Evolutionary conservation across 2,329 filamentous ascomycete species (phyloP), one percentile per base, ranked within the genome.

Genomic region (Biscogniauxia mediterranea): DNA sequence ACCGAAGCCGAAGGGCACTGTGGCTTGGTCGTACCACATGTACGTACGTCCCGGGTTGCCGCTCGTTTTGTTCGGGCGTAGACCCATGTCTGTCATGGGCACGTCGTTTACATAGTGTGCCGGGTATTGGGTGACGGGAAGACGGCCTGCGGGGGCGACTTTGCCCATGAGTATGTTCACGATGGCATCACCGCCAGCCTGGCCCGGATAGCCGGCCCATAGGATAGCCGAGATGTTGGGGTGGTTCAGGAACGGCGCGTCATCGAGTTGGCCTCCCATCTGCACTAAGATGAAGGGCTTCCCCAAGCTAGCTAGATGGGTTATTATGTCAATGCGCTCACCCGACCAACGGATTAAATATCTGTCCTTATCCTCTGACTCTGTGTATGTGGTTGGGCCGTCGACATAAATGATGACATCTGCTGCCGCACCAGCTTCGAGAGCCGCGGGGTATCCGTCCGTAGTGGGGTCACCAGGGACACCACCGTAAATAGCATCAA

Each of bases 331-430:
- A 4, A 84, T 71, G 65, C 85, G 83, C 23, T 78, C 77, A 5
- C 76, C 76, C 0, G 82, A 77, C 84, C 84, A 87, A 6, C 74
- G 71, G 54, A 87, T 79, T 13, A 73, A 68, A 11, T 74, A 74
- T 13, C 85, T 79, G 66, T 88, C 85, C 21, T 73, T 76, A 20
- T 72, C 76, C 67, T 88, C 85, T 11, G 58, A 32, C 42, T 68
- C 66, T 53, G 25, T 61, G 2, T 74, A 73, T 58, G 83, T 83
- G 5, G 82, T 76, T 4, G 74, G 73, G n/a, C 85, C 85, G 50
- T 82, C 83, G 15, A 81, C 74, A 64, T 80, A 87, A 32, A 87
- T 70, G 64, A 87, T 80, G 5, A 80, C 70, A 66, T 86, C 83
- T 3, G 82, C 76, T 1, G 75, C 70, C 20, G 76, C 69, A 11